A percentile compares a stretch with the other conserved stretches of the same genome.
Conservation (phyloP, 2,329 filamentous ascomycete genomes). For the Nannizziopsis arthrosporioides region DNA sequence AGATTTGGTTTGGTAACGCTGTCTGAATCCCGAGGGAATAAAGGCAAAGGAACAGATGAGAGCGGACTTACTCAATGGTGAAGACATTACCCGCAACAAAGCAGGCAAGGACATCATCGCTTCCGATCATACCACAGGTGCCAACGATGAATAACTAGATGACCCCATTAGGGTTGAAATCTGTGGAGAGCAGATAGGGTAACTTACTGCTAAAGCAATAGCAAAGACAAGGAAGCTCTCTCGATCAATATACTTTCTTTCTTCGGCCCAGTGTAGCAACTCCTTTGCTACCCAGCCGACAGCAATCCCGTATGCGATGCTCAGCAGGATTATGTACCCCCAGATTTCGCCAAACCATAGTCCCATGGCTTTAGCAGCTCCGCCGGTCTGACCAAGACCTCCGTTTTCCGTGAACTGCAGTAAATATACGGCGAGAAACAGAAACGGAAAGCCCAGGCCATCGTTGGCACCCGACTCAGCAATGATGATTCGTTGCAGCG, state of each 20-base stretch:
- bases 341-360: conserved; percentile 79
- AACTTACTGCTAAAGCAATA: conserved; percentile 59
- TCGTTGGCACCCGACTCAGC: conserved; percentile 83
- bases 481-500: conserved; percentile 67
- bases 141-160: conserved; percentile 65
- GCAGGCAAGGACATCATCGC: conserved; percentile 80
- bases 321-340: conserved; percentile 71
- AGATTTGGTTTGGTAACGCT: conserved; percentile 5
- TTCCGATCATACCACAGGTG: conserved; percentile 76
- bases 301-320: conserved; percentile 60
- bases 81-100: conserved; percentile 88
- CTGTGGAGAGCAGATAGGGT: neutral
- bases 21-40: neutral
- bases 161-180: neutral
- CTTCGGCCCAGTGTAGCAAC: conserved; percentile 71
- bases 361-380: conserved; percentile 55
- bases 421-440: conserved; percentile 73
- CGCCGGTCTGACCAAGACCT: conserved; percentile 45
- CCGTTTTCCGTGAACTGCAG: conserved; percentile 60
- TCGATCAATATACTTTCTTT: conserved; percentile 67
- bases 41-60: neutral
- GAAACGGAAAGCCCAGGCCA: conserved; percentile 75
- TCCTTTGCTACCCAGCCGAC: conserved; percentile 76
- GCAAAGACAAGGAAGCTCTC: conserved; percentile 84
- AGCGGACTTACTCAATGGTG: conserved; percentile 57